Conservation (phyloP, 345 rosid genomes). For the Pugionium dolabratum region DNA sequence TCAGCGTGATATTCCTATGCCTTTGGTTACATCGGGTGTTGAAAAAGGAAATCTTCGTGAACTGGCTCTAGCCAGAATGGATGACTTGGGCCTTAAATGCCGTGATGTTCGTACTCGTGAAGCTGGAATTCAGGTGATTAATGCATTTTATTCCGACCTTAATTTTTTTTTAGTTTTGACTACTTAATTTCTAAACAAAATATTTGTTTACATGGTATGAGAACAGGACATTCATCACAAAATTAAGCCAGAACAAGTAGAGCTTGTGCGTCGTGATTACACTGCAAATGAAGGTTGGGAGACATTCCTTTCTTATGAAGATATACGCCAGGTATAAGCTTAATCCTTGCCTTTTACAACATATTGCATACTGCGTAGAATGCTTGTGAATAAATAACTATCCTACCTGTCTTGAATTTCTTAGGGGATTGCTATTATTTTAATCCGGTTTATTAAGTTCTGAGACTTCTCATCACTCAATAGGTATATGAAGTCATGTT, state of each 20-base stretch:
- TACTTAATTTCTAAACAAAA: slow-evolving; percentile 17
- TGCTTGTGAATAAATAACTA: slow-evolving; percentile 5
- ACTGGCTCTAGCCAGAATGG: slow-evolving; percentile 94
- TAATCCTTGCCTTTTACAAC: too few relatives aligned
- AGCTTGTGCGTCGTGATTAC: slow-evolving; percentile 99
- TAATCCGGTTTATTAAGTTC: neutral
- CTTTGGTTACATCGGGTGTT: slow-evolving; percentile 97
- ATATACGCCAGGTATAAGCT: slow-evolving; percentile 79
- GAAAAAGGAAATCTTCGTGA: slow-evolving; percentile 99
- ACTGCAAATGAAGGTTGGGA: slow-evolving; percentile 99
- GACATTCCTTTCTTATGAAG: slow-evolving; percentile 95
- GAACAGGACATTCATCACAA: slow-evolving; percentile 91
- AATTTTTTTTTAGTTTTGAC: slow-evolving; percentile 6
- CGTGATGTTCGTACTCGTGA: slow-evolving; percentile 98
- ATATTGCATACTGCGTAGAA: too few relatives aligned
- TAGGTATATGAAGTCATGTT: slow-evolving; percentile 14
- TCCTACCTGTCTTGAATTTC: neutral
- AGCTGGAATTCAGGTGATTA: slow-evolving; percentile 92
- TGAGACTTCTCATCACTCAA: neutral
- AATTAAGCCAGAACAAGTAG: slow-evolving; percentile 94
- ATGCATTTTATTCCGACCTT: slow-evolving; percentile 4
- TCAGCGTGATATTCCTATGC: slow-evolving; percentile 99
- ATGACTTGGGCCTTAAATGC: slow-evolving; percentile 94
- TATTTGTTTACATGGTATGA: slow-evolving; percentile 26
- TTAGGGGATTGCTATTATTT: slow-evolving; percentile 10